Conservation (phyloP, 805 yeast species). For the Candida nitratophila region DNA sequence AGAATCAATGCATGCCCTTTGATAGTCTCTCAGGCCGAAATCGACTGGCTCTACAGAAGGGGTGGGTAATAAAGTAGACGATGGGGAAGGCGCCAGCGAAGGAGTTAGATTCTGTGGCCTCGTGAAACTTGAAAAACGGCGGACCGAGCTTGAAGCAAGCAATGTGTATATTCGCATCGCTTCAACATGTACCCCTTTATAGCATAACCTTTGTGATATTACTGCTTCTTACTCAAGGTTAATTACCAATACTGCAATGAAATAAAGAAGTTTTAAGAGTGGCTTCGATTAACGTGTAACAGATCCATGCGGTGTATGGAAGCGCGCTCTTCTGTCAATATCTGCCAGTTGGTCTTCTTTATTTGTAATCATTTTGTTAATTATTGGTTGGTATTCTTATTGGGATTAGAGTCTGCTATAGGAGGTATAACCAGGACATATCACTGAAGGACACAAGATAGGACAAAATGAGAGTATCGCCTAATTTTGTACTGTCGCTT, state of each 20-base stretch:
- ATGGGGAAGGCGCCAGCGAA: background rate
- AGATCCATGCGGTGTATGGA: too few species aligned
- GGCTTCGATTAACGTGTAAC: too few species aligned
- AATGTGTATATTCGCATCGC: background rate
- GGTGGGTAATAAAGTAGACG: background rate
- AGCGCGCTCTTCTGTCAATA: too few species aligned
- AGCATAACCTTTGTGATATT: too few species aligned
- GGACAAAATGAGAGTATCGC: background rate
- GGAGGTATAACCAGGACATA: too few species aligned
- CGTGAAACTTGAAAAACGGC: background rate
- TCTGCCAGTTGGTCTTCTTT: too few species aligned
- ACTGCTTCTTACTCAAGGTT: too few species aligned
- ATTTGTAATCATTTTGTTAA: too few species aligned
- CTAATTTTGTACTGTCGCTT: background rate
- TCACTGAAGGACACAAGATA: background rate
- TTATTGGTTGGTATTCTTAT: too few species aligned
- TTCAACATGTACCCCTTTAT: background rate
- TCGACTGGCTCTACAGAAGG: background rate
- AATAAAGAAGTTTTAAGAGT: too few species aligned
- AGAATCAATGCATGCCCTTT: conserved; percentile 56
- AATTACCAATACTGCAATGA: too few species aligned
- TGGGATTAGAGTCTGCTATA: too few species aligned
- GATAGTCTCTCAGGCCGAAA: conserved; percentile 39
- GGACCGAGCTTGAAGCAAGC: background rate
- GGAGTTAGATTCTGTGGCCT: background rate